These are phyloP conservation scores for Phytophthora fragariae DNA, from an alignment of 352 stramenopile species.

Conservation along the genomic window DNA sequence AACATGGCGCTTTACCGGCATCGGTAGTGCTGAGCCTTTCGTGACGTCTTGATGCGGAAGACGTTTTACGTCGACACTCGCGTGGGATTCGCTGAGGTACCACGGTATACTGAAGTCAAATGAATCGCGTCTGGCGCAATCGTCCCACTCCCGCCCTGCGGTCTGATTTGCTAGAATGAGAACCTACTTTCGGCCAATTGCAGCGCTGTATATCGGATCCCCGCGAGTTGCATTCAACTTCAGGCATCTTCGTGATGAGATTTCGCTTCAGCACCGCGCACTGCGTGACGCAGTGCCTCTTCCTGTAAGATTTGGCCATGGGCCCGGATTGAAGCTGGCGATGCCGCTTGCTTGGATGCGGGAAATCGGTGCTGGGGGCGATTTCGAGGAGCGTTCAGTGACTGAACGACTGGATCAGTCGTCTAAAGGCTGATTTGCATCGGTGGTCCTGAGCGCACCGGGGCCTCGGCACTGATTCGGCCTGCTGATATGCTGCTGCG, in stretches of 20 bases:
- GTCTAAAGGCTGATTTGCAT: slow-evolving; percentile 12
- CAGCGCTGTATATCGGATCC: background rate
- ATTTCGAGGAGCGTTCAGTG: slow-evolving; percentile 17
- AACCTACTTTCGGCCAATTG: slow-evolving; percentile 19
- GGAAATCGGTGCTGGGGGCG: background rate
- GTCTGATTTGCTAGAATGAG: slow-evolving; percentile 25
- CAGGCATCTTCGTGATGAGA: slow-evolving; percentile 23
- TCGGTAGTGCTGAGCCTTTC: background rate
- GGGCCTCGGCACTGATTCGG: too few relatives aligned
- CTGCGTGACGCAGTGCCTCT: slow-evolving; percentile 7
- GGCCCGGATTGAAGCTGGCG: slow-evolving; percentile 12
- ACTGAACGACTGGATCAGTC: background rate
- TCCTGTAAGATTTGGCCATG: slow-evolving; percentile 22
- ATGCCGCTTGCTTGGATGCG: background rate
- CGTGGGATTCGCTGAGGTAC: background rate
- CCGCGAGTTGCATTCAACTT: slow-evolving; percentile 4
- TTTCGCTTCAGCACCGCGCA: slow-evolving; percentile 5
- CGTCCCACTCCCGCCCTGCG: slow-evolving; percentile 23
- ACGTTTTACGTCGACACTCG: slow-evolving; percentile 27
- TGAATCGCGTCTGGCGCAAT: slow-evolving; percentile 32
- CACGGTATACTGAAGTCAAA: slow-evolving; percentile 33
- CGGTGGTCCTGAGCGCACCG: background rate
- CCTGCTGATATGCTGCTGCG: background rate
- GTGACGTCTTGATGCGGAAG: slow-evolving; percentile 5
- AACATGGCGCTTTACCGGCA: background rate